Conservation (phyloP, 148 eudicot species). For the Chenopodium berlandieri region DNA sequence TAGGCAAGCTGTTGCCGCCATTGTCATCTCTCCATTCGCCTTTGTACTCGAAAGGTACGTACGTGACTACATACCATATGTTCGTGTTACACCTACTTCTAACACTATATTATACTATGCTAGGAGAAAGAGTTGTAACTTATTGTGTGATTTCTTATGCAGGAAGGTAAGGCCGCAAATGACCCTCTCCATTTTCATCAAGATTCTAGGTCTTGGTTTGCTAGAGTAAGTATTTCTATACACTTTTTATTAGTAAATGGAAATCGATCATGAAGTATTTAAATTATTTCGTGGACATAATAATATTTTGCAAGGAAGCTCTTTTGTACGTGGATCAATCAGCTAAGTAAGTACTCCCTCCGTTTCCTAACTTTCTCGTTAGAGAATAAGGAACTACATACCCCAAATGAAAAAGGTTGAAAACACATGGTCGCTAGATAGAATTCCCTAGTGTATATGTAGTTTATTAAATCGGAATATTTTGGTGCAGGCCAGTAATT, state of each 20-base stretch:
- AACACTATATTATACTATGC: not conserved
- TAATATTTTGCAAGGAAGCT: too few relatives aligned
- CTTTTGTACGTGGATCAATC: too few relatives aligned
- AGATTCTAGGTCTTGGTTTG: conserved; percentile 61
- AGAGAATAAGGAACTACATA: too few relatives aligned
- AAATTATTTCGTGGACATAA: too few relatives aligned
- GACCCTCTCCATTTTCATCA: conserved; percentile 54
- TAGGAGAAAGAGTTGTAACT: not conserved
- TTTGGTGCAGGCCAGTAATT: conserved; percentile 61
- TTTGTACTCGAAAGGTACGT: conserved; percentile 37
- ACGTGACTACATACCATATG: not conserved
- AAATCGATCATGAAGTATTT: too few relatives aligned
- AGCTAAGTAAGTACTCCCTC: too few relatives aligned
- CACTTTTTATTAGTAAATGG: too few relatives aligned
- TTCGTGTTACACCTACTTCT: conserved; percentile 1
- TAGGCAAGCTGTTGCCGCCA: conserved; percentile 57
- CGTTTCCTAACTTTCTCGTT: too few relatives aligned
- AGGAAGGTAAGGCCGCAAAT: conserved; percentile 80
- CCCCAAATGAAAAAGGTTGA: too few relatives aligned
- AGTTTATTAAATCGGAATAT: not conserved
- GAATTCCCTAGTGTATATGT: too few relatives aligned
- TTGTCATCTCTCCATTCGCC: conserved; percentile 70
- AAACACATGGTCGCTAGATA: too few relatives aligned
- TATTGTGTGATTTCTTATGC: conserved; percentile 16
- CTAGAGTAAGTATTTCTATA: conserved; percentile 49